A percentile compares a stretch with the other conserved stretches of the same genome.
phyloP scores from a whole-genome alignment of 352 stramenopile species.

The Elongisporangium prolatum region DNA sequence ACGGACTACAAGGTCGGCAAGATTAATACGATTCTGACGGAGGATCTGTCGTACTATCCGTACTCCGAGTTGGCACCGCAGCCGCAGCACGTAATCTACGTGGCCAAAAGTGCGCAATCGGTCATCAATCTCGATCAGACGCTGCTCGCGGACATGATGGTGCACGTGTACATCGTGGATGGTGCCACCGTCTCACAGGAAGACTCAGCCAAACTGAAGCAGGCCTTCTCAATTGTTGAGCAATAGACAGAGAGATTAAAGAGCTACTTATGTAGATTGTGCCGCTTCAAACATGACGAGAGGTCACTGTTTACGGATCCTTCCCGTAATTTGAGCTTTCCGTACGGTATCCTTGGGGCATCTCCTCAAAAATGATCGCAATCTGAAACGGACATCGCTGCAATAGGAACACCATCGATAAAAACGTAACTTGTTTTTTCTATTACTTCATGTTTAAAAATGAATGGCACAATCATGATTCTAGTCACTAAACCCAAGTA shows the following conservation, averaged over 20 bases:
- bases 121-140: conserved; percentile 42
- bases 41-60: conserved; percentile 64
- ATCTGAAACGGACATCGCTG: neutral
- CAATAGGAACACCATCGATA: neutral
- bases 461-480: neutral
- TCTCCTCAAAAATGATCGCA: neutral
- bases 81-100: conserved; percentile 55
- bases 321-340: neutral
- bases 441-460: neutral
- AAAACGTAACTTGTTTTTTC: neutral
- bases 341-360: neutral
- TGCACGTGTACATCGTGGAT: conserved; percentile 54
- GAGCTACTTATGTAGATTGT: conserved; percentile 3
- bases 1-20: conserved; percentile 60
- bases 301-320: neutral
- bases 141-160: conserved; percentile 28
- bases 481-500: conserved; percentile 1
- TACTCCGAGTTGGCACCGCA: conserved; percentile 33
- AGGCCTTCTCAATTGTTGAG: conserved; percentile 19
- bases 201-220: conserved; percentile 25
- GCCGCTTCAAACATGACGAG: too few species aligned
- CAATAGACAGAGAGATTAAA: neutral
- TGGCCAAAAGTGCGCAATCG: conserved; percentile 39
- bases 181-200: conserved; percentile 33
- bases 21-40: conserved; percentile 48